Percentiles rank a stretch among this genome's conserved stretches.
Conservation (phyloP, 257 asterid genomes). For the Petunia secreta region DNA sequence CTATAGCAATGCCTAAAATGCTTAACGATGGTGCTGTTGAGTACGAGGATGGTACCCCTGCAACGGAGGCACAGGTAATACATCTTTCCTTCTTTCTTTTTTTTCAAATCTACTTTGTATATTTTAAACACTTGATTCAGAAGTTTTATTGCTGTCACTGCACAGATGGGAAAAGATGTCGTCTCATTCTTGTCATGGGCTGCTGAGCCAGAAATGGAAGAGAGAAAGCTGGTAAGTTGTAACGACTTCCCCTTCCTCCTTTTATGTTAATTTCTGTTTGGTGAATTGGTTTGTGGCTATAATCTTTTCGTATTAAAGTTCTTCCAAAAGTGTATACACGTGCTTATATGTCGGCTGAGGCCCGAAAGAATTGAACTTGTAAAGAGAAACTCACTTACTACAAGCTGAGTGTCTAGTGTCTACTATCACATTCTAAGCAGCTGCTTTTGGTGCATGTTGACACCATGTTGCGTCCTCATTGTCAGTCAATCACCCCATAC, state of each 20-base stretch:
- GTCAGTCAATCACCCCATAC: not conserved
- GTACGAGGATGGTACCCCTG: conserved; percentile 80
- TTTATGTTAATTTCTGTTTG: not conserved
- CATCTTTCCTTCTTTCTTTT: not conserved
- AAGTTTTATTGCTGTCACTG: conserved; percentile 2
- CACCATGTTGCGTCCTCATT: not conserved
- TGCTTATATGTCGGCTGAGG: not conserved
- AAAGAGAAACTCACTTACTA: not conserved
- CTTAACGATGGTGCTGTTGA: conserved; percentile 81
- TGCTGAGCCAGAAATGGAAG: conserved; percentile 89
- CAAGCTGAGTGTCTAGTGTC: conserved; percentile 9
- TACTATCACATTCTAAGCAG: not conserved
- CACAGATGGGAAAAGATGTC: conserved; percentile 76
- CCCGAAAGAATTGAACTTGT: not conserved
- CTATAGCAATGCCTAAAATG: conserved; percentile 86
- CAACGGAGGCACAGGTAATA: conserved; percentile 72
- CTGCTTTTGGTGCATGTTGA: not conserved
- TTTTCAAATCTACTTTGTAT: not conserved
- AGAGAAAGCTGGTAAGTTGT: conserved; percentile 63
- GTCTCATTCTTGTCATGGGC: conserved; percentile 78
- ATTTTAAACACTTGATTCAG: not conserved
- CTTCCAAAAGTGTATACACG: not conserved
- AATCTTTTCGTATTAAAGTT: not conserved
- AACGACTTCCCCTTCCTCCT: not conserved
- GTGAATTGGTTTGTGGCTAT: not conserved